Evolutionary conservation across 495 filamentous ascomycete genomes (phyloP), one percentile per base, ranked within the genome.

Genomic region (Hyaloscypha finlandica): DNA sequence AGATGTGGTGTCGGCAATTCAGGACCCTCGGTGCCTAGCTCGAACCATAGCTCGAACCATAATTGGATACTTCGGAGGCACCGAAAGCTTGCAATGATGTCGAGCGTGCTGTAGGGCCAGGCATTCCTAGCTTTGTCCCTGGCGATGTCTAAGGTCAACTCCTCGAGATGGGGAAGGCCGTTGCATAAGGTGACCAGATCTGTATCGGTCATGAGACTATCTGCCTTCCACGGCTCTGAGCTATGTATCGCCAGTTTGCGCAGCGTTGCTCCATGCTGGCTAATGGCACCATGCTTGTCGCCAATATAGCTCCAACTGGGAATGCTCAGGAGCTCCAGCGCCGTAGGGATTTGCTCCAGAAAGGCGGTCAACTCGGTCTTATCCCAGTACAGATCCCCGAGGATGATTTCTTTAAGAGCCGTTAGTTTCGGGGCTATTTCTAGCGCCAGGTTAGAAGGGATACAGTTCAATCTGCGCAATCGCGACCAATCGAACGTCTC

Each of bases 401-500:
- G 14, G 42, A 8, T 19, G 30, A 54, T 22, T 25, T 59, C 57
- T 59, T 59, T 37, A 22, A 59, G 57, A 59, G 29, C 6, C 25
- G 31, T 59, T 39, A 59, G 29, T 39, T 59, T 59, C 5, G 57
- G 57, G 19, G 57, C 57, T 22, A 59, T 59, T 37, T 59, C 57
- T n/a, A 59, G 29, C 31, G 30, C 57, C 33, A 59, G 57, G 30
- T 6, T 8, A 6, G 57, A 39, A 16, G 39, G 25, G n/a, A 64
- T 68, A 54, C 25, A 59, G 48, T 64, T 64, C 31, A 68, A 25
- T 20, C 65, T 61, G 5, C 30, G 57, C 29, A 68, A 64, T 32
- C 45, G 59, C 16, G 65, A 68, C 65, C 59, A 68, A 63, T 68
- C 65, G 31, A 68, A 68, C 42, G n/a, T 64, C 45, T 68, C 52